A percentile compares a stretch with the other conserved stretches of the same genome.
Conservation (phyloP, 2,329 filamentous ascomycete species). For the Paecilomyces variotii region DNA sequence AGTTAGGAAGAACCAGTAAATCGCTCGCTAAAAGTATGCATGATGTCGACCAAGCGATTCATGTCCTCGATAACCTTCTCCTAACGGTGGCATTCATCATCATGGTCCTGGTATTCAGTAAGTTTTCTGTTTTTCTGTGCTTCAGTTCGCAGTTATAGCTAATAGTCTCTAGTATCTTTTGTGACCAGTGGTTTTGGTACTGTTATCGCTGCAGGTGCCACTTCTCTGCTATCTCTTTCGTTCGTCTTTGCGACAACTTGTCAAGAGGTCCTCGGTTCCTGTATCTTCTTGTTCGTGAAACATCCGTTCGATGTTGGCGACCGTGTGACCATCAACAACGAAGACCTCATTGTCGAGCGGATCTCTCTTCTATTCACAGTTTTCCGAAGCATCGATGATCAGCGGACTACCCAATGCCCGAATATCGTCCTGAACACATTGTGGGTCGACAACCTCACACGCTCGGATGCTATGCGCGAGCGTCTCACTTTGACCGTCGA, state of each 20-base stretch:
- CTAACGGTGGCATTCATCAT: constrained; percentile 73
- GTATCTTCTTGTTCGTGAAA: constrained; percentile 98
- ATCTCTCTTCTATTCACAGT: constrained; percentile 91
- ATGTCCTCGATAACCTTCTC: constrained; percentile 80
- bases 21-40: constrained; percentile 90
- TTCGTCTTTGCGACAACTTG: constrained; percentile 90
- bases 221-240: constrained; percentile 85
- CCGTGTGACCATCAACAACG: constrained; percentile 67
- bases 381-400: constrained; percentile 74
- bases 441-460: constrained; percentile 93
- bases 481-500: constrained; percentile 69
- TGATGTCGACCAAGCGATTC: constrained; percentile 90
- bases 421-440: constrained; percentile 86
- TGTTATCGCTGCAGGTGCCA: constrained; percentile 82
- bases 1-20: constrained; percentile 79
- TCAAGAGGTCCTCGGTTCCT: constrained; percentile 94
- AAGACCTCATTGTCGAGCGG: constrained; percentile 76
- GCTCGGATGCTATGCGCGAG: constrained; percentile 88
- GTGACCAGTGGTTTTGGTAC: constrained; percentile 79
- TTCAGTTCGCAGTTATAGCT: constrained; percentile 13
- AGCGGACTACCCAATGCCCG: constrained; percentile 73
- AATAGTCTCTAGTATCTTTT: constrained; percentile 58
- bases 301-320: constrained; percentile 96
- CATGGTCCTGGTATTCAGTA: constrained; percentile 73
- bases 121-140: constrained; percentile 23